Conservation (phyloP, 768 basidiomycete species). For the Lentinula edodes region DNA sequence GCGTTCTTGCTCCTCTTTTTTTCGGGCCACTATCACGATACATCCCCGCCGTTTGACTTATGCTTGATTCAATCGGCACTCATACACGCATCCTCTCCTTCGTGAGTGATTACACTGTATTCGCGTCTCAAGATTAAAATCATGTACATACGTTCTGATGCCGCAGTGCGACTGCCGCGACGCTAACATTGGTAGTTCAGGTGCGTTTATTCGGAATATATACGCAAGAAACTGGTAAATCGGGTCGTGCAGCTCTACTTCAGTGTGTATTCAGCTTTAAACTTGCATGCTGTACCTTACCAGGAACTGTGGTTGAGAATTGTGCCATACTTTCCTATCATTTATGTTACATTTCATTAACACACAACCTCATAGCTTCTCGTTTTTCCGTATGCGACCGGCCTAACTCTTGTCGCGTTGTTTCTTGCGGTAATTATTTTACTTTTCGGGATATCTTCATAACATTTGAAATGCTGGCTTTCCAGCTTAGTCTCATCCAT, state of each 20-base stretch:
- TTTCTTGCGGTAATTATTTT: neutral
- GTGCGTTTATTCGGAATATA: neutral
- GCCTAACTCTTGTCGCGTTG: neutral
- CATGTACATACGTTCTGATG: too few species aligned
- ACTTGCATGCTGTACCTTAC: neutral
- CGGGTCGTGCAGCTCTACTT: neutral
- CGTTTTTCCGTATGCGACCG: neutral
- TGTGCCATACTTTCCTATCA: neutral
- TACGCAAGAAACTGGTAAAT: neutral
- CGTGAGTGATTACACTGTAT: constrained; percentile 17
- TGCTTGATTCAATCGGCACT: constrained; percentile 26
- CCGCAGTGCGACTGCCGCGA: neutral
- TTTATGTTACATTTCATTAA: neutral
- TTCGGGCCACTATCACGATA: constrained; percentile 22
- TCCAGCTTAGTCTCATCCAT: neutral
- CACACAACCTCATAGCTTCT: neutral
- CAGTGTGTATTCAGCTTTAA: neutral
- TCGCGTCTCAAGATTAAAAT: neutral
- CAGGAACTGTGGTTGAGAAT: neutral
- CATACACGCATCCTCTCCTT: constrained; percentile 25
- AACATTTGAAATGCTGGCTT: neutral
- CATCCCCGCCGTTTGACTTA: constrained; percentile 15
- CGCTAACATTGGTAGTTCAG: neutral
- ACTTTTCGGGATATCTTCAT: neutral
- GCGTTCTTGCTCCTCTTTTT: constrained; percentile 28